Evolutionary conservation across 345 rosid genomes (phyloP), one percentile per base, ranked within the genome.

Genomic region (Sonneratia caseolaris): DNA sequence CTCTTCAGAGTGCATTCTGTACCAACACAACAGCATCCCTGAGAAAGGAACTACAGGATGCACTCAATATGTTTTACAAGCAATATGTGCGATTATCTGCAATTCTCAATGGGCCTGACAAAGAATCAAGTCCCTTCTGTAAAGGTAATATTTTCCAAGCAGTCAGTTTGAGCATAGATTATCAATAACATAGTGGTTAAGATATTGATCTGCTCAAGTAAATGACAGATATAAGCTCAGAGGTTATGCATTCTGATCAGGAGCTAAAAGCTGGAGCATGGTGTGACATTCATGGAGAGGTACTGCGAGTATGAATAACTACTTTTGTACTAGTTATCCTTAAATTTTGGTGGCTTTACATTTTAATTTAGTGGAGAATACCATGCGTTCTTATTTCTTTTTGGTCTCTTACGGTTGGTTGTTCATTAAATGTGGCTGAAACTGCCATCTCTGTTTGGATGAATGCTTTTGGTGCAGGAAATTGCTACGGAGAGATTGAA

Each of bases 141-240:
- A 75, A 71, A 84, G 89, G 92, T 89, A 83, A 42, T 66, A 49
- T 32, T 49, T 6, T 43, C 10, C 19, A 15, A 19, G 61, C 35
- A 37, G 61, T 55, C 65, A 53, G 37, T 69, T 14, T 69, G 43
- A 18, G 12, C 37, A 48, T 21, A 37, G 27, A 16, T 24, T 42
- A 69, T 53, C 1, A 74, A 69, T 21, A 73, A n/a, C 36, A 36
- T 64, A 40, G 71, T 62, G 36, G 53, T 21, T n/a, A 53, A 48
- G 67, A 66, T 59, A 75, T 74, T 75, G 80, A 65, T 48, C 64
- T 68, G 36, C 3, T 77, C 64, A 61, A 70, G 22, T 71, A 43
- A 56, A 48, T 81, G 71, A 75, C 93, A 92, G 96, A 73, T 67
- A 75, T 72, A 75, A 83, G 47, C 40, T 76, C 68, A 64, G 69